Conservation (phyloP, 345 rosid genomes). For the Ricinus communis region DNA sequence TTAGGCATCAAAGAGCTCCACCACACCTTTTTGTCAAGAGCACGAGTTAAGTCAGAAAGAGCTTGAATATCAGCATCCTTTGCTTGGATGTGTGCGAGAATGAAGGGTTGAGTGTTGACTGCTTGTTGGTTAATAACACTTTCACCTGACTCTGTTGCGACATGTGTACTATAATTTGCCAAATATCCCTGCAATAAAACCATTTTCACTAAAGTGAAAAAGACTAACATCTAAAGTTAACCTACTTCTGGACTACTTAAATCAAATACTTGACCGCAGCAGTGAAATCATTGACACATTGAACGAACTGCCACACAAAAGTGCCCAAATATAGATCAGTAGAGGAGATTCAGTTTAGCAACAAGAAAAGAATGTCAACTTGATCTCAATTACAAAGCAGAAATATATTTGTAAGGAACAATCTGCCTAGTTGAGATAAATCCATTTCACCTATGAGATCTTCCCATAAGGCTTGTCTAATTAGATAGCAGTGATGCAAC, state of each 20-base stretch:
- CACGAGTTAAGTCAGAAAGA: constrained; percentile 32
- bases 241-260: background rate
- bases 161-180: constrained; percentile 38
- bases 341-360: background rate
- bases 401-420: background rate
- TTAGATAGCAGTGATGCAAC: background rate
- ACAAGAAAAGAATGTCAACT: background rate
- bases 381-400: background rate
- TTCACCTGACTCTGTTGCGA: constrained; percentile 37
- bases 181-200: constrained; percentile 45
- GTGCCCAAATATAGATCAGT: background rate
- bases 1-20: constrained; percentile 14
- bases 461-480: background rate
- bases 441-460: background rate
- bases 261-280: background rate
- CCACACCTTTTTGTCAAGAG: constrained; percentile 36
- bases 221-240: background rate
- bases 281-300: background rate
- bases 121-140: constrained; percentile 27
- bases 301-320: background rate
- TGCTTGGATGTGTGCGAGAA: constrained; percentile 30
- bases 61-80: constrained; percentile 36
- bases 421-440: background rate
- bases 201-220: background rate
- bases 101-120: constrained; percentile 16